Evolutionary conservation across 805 yeast species (phyloP).

Genomic region (Wickerhamiella bombiphila): DNA sequence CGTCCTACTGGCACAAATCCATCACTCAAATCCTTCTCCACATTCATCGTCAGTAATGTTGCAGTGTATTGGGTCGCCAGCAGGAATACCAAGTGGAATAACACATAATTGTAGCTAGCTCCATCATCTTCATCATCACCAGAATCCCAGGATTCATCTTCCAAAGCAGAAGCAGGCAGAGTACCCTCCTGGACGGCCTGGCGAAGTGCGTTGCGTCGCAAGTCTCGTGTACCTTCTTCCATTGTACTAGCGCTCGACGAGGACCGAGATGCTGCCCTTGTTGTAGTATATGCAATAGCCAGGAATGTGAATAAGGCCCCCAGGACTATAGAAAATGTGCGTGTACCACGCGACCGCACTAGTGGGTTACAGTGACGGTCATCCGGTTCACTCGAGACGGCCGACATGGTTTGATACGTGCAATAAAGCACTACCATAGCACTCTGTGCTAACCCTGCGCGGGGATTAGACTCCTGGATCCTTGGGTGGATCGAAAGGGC

Average conservation of each 20-base stretch:
- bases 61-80: constrained; percentile 96
- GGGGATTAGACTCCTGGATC: constrained; percentile 84
- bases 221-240: constrained; percentile 39
- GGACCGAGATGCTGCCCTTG: constrained; percentile 69
- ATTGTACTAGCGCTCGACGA: constrained; percentile 13
- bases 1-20: constrained; percentile 94
- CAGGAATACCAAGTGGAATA: constrained; percentile 84
- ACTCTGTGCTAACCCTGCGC: constrained; percentile 91
- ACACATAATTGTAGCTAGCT: constrained; percentile 18
- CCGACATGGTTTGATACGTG: constrained; percentile 78
- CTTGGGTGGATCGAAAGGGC: constrained; percentile 61
- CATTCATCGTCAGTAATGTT: constrained; percentile 81
- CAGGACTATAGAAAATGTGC: constrained; percentile 71
- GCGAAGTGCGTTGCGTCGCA: constrained; percentile 74
- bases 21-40: constrained; percentile 66
- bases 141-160: constrained; percentile 51
- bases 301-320: constrained; percentile 90
- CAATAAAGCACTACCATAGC: constrained; percentile 93
- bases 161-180: constrained; percentile 79
- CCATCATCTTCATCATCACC: constrained; percentile 22
- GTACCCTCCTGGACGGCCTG: constrained; percentile 97
- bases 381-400: constrained; percentile 94
- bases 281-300: constrained; percentile 94
- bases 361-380: constrained; percentile 85
- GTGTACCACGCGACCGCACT: constrained; percentile 74